These are phyloP conservation scores for Acacia crassicarpa DNA, from an alignment of 306 rosid genomes.

Conservation along the genomic window DNA sequence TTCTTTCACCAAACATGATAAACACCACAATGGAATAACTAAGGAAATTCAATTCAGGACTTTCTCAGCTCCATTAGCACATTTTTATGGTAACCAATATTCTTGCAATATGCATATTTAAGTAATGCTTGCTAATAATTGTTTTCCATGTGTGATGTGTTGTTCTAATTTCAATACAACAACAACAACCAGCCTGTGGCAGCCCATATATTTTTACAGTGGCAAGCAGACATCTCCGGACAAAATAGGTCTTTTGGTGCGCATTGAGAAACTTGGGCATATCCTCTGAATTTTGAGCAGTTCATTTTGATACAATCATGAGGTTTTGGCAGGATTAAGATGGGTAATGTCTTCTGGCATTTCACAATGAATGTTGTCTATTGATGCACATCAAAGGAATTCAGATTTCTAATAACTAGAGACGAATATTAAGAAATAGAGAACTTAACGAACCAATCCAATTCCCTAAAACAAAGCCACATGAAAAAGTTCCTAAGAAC, in stretches of 20 bases:
- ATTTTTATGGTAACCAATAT: background rate
- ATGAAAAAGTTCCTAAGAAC: conserved; percentile 3
- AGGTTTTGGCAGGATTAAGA: background rate
- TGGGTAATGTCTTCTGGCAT: background rate
- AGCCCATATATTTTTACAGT: background rate
- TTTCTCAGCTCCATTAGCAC: background rate
- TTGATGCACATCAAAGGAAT: background rate
- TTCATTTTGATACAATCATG: background rate
- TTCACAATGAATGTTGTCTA: background rate
- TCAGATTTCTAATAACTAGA: background rate
- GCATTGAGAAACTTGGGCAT: background rate
- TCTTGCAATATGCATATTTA: background rate
- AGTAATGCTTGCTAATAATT: background rate
- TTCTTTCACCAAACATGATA: background rate
- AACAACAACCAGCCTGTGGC: background rate
- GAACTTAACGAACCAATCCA: background rate
- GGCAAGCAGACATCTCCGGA: background rate
- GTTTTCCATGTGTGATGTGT: background rate
- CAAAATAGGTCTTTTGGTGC: background rate
- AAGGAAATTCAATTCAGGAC: background rate
- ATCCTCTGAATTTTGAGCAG: conserved; percentile 10
- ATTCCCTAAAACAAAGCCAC: background rate
- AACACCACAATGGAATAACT: conserved; percentile 20
- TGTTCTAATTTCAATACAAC: conserved; percentile 5
- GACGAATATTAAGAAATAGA: background rate